A percentile compares a stretch with the other conserved stretches of the same genome.
Conservation (phyloP, 805 yeast species). For the Nakazawaea wickerhamii region DNA sequence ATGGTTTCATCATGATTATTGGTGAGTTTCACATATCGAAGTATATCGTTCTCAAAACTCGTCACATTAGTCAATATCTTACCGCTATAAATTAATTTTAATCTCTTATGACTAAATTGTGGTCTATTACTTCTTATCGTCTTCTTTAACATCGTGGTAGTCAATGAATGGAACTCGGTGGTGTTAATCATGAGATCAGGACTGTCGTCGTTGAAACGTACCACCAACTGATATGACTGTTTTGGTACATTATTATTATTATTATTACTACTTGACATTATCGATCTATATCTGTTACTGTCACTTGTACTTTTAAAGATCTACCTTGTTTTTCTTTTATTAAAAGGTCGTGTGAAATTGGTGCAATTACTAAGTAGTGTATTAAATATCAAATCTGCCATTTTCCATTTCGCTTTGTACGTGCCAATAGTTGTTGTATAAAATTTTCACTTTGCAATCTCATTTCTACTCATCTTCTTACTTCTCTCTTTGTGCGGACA, state of each 20-base stretch:
- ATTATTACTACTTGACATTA: background rate
- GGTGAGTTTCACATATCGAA: constrained; percentile 25
- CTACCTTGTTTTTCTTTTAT: too few relatives aligned
- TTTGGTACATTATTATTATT: constrained; percentile 13
- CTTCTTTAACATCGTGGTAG: constrained; percentile 34
- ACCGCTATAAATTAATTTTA: constrained; percentile 67
- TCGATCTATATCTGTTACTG: background rate
- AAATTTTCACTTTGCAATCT: constrained; percentile 12
- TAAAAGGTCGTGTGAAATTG: too few relatives aligned
- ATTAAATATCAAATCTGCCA: background rate
- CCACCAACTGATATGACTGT: constrained; percentile 20
- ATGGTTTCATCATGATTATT: constrained; percentile 20
- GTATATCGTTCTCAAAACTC: constrained; percentile 46
- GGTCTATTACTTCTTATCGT: constrained; percentile 33
- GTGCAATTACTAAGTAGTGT: too few relatives aligned
- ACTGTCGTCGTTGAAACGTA: constrained; percentile 42
- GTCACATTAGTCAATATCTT: constrained; percentile 54
- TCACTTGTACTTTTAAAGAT: too few relatives aligned
- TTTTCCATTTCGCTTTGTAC: too few relatives aligned
- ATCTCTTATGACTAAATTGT: constrained; percentile 31
- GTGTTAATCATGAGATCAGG: constrained; percentile 36
- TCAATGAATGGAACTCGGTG: constrained; percentile 25
- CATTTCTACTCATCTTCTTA: constrained; percentile 15
- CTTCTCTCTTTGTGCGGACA: constrained; percentile 58
- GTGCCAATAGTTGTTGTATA: background rate